phyloP scores from a whole-genome alignment of 2,329 filamentous ascomycete species.

The Xylaria hypoxylon region DNA sequence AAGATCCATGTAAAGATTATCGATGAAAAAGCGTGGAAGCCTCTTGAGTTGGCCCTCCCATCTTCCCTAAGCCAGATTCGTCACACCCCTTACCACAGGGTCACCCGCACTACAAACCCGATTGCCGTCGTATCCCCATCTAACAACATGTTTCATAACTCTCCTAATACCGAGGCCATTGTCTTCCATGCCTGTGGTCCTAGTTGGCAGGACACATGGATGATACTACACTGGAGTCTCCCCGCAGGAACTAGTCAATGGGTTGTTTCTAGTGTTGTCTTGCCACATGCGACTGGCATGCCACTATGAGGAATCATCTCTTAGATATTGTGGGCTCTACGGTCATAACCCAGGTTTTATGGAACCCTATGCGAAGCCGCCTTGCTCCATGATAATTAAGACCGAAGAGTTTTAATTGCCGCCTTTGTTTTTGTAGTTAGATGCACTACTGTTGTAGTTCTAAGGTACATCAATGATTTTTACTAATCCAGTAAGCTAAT shows the following conservation, averaged over 20 bases:
- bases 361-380: no score
- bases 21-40: neutral
- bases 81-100: constrained; percentile 15
- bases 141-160: constrained; percentile 15
- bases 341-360: no score
- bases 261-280: constrained; percentile 32
- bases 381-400: no score
- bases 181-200: constrained; percentile 33
- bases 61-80: neutral
- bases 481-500: no score
- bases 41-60: neutral
- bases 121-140: neutral
- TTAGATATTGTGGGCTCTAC: no score
- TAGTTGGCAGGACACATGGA: constrained; percentile 38
- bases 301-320: constrained; percentile 19
- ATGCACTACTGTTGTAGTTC: no score
- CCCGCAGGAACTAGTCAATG: constrained; percentile 19
- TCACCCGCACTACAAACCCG: neutral
- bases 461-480: no score
- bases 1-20: neutral
- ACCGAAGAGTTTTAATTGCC: no score
- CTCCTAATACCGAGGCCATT: constrained; percentile 30
- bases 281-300: constrained; percentile 18
- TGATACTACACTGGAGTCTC: constrained; percentile 35
- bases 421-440: no score